Conservation (phyloP, 1,284 basidiomycete genomes). For the Pseudozyma hubeiensis region DNA sequence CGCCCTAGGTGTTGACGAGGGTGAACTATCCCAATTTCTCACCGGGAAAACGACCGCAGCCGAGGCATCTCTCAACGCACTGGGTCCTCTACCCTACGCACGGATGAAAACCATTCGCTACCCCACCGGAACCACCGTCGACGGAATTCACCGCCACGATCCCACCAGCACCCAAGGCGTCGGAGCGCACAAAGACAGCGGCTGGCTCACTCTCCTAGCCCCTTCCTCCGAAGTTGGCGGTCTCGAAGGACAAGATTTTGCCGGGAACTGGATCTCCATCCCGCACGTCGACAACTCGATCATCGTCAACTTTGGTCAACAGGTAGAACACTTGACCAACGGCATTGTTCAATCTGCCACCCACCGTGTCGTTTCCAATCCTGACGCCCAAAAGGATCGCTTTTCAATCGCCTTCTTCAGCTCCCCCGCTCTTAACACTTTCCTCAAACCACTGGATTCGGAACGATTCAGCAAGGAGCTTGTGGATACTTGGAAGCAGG, state of each 20-base stretch:
- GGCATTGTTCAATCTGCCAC: constrained; percentile 59
- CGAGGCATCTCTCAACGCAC: constrained; percentile 4
- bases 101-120: constrained; percentile 63
- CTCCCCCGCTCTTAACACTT: constrained; percentile 49
- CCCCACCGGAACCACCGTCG: constrained; percentile 39
- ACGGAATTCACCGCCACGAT: constrained; percentile 43
- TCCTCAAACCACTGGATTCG: constrained; percentile 32
- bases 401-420: constrained; percentile 57
- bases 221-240: constrained; percentile 48
- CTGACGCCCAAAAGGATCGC: constrained; percentile 7
- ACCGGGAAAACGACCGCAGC: constrained; percentile 15
- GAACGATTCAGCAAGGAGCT: constrained; percentile 34
- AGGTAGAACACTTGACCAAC: constrained; percentile 54
- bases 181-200: constrained; percentile 61
- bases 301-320: constrained; percentile 65
- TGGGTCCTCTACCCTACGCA: constrained; percentile 44
- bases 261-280: constrained; percentile 55
- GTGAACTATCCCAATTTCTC: constrained; percentile 39
- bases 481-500: constrained; percentile 30
- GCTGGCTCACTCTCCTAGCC: constrained; percentile 59
- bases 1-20: constrained; percentile 37
- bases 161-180: constrained; percentile 52
- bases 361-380: constrained; percentile 52
- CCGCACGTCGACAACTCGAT: constrained; percentile 39
- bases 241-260: constrained; percentile 54